phyloP scores from a whole-genome alignment of 345 rosid species.

The Arabis alpina region DNA sequence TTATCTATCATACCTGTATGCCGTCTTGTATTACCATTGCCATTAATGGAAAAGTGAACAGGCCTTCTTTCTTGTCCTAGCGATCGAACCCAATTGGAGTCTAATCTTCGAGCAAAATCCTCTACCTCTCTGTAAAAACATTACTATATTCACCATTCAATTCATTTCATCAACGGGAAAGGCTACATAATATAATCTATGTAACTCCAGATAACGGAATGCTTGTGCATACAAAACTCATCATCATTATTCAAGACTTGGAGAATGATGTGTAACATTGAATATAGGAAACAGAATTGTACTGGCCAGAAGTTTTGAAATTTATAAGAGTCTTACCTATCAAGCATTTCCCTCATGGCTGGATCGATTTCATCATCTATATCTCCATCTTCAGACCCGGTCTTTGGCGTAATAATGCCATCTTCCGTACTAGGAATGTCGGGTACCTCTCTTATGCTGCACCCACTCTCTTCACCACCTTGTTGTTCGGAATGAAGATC shows the following conservation, averaged over 20 bases:
- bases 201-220: conserved; percentile 14
- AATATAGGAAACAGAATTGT: neutral
- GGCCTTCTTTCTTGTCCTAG: conserved; percentile 64
- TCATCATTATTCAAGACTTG: conserved; percentile 10
- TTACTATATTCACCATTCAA: conserved; percentile 15
- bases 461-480: conserved; percentile 42
- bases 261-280: neutral
- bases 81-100: conserved; percentile 73
- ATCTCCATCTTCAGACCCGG: conserved; percentile 64
- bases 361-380: conserved; percentile 87
- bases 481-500: conserved; percentile 43
- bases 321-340: conserved; percentile 56
- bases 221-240: neutral
- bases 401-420: conserved; percentile 49
- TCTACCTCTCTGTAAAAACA: conserved; percentile 71
- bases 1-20: conserved; percentile 50
- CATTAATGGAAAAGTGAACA: conserved; percentile 52
- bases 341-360: conserved; percentile 75
- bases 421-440: conserved; percentile 47
- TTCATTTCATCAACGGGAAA: conserved; percentile 7
- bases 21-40: conserved; percentile 55
- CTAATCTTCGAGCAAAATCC: conserved; percentile 87
- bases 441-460: conserved; percentile 50
- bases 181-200: neutral
- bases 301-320: neutral